Conservation (phyloP, 371 early-diverging fungal genomes). For the Lichtheimia corymbifera region DNA sequence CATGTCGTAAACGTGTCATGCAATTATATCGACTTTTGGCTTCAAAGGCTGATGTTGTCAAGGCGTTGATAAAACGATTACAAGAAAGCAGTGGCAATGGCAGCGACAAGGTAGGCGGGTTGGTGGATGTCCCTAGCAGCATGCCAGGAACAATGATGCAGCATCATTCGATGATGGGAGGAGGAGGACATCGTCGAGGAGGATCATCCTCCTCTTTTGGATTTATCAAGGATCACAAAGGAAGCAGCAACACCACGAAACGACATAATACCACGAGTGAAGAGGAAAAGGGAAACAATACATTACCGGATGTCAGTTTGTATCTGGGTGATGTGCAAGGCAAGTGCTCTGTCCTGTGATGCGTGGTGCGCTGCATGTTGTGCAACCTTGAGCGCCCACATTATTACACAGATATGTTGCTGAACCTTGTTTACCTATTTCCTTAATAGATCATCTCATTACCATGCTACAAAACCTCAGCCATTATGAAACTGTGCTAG, state of each 20-base stretch:
- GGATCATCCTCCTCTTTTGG: conserved; percentile 14
- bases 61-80: conserved; percentile 62
- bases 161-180: too few relatives aligned
- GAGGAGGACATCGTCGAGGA: conserved; percentile 12
- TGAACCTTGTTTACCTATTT: neutral
- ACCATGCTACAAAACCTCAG: conserved; percentile 90
- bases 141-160: too few relatives aligned
- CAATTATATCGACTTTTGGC: conserved; percentile 72
- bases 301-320: conserved; percentile 47
- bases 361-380: too few relatives aligned
- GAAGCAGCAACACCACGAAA: neutral
- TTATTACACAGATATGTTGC: too few relatives aligned
- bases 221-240: conserved; percentile 8
- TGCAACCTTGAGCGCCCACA: too few relatives aligned
- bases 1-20: conserved; percentile 81
- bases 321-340: conserved; percentile 93
- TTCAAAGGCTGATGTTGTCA: conserved; percentile 82
- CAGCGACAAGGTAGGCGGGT: too few relatives aligned
- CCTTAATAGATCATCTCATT: conserved; percentile 79
- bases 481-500: conserved; percentile 89
- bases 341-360: conserved; percentile 34
- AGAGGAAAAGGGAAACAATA: conserved; percentile 21
- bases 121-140: too few relatives aligned
- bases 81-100: conserved; percentile 31
- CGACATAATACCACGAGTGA: neutral